Percentiles rank a stretch among this genome's conserved stretches.
Evolutionary conservation across 371 early-diverging fungal species (phyloP).

Genomic region (Lichtheimia corymbifera): DNA sequence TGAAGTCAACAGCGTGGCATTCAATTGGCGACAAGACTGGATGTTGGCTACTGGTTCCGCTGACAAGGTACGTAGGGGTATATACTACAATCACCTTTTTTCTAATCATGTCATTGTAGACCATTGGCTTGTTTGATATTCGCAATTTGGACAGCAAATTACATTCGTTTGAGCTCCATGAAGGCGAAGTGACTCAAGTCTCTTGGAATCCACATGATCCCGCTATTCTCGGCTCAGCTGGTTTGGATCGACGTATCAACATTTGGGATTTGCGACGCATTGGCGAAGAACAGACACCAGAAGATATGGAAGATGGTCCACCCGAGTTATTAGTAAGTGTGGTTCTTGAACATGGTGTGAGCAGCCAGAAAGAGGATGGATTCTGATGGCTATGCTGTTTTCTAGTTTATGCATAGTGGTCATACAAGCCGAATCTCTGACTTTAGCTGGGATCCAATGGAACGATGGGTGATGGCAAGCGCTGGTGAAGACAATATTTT

Average conservation of each 20-base stretch:
- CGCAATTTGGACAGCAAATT: conserved; percentile 84
- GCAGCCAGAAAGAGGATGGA: not conserved
- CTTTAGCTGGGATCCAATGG: conserved; percentile 95
- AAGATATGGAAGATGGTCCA: conserved; percentile 98
- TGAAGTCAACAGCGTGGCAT: conserved; percentile 94
- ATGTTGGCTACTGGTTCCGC: conserved; percentile 95
- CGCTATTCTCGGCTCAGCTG: conserved; percentile 90
- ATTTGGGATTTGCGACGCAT: conserved; percentile 96
- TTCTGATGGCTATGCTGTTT: not conserved
- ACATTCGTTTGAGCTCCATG: conserved; percentile 88
- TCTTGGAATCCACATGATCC: conserved; percentile 95
- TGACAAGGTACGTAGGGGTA: conserved; percentile 67
- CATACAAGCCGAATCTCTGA: conserved; percentile 97
- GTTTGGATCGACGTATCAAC: conserved; percentile 90
- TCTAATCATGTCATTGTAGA: conserved; percentile 31
- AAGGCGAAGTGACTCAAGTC: conserved; percentile 90
- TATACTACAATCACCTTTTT: not conserved
- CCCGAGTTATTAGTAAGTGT: conserved; percentile 88
- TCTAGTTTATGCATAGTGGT: conserved; percentile 96
- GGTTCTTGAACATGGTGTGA: not conserved
- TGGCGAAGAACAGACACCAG: conserved; percentile 94
- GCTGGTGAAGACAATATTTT: conserved; percentile 96
- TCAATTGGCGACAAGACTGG: conserved; percentile 86
- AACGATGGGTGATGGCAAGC: conserved; percentile 93
- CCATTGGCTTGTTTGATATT: conserved; percentile 96